A percentile compares a stretch with the other conserved stretches of the same genome.
These are phyloP conservation scores for Blepharisma undulans DNA, from an alignment of 169 alveolate genomes.

Conservation along the genomic window DNA sequence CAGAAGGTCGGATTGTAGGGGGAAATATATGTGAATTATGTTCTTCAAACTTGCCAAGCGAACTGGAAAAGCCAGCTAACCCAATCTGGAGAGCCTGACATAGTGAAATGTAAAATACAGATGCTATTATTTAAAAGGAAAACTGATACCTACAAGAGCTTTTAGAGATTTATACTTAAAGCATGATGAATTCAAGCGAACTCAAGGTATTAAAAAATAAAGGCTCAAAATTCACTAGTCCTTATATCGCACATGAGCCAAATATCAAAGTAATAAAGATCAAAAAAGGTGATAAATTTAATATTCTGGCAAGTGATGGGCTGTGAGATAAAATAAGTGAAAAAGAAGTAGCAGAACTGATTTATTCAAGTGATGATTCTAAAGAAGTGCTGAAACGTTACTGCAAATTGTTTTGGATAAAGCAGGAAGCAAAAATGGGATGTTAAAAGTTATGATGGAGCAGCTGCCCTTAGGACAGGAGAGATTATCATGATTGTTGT, in stretches of 20 bases:
- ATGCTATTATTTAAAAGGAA: slow-evolving; percentile 84
- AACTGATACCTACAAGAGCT: slow-evolving; percentile 80
- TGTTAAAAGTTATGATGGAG: slow-evolving; percentile 44
- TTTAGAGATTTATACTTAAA: slow-evolving; percentile 82
- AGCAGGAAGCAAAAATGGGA: slow-evolving; percentile 50
- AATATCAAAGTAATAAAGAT: slow-evolving; percentile 62
- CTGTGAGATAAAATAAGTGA: slow-evolving; percentile 75
- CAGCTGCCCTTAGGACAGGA: slow-evolving; percentile 58
- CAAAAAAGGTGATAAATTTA: slow-evolving; percentile 61
- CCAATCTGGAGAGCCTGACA: slow-evolving; percentile 68
- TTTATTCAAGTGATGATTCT: slow-evolving; percentile 38
- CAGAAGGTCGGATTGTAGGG: slow-evolving; percentile 42
- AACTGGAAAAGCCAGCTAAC: slow-evolving; percentile 67
- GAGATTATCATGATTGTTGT: slow-evolving; percentile 69
- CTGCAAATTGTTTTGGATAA: slow-evolving; percentile 55
- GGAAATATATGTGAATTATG: slow-evolving; percentile 61
- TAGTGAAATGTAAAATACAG: slow-evolving; percentile 62
- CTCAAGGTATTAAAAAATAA: neutral
- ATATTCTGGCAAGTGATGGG: slow-evolving; percentile 83
- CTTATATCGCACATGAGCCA: slow-evolving; percentile 75
- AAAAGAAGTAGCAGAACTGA: slow-evolving; percentile 56
- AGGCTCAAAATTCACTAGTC: slow-evolving; percentile 64
- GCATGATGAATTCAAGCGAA: slow-evolving; percentile 50
- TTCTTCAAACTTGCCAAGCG: slow-evolving; percentile 68
- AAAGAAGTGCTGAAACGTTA: slow-evolving; percentile 51